These are phyloP conservation scores for Colletotrichum aenigma DNA, from an alignment of 2,329 filamentous ascomycete species.

Conservation along the genomic window DNA sequence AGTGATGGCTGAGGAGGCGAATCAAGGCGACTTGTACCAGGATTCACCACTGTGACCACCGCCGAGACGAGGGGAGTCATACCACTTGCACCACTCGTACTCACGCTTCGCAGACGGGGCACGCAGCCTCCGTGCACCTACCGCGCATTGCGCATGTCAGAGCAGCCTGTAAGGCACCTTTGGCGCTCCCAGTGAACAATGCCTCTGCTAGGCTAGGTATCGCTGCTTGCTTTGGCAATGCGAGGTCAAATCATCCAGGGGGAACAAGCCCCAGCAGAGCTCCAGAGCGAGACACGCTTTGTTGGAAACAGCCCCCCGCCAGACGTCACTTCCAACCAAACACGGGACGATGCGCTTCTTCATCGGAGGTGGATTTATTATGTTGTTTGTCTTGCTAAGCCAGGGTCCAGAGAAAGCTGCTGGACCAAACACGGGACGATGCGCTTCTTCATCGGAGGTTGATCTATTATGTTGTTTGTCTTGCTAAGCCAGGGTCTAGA, in stretches of 20 bases:
- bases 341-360: neutral
- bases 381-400: neutral
- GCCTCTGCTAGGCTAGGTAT: neutral
- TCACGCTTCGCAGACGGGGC: neutral
- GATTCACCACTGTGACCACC: constrained; percentile 9
- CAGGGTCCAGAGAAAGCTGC: neutral
- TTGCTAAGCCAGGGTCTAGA: neutral
- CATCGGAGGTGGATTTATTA: neutral
- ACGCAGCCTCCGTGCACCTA: neutral
- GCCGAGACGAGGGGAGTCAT: constrained; percentile 10
- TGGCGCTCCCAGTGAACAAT: neutral
- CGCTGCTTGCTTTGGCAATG: neutral
- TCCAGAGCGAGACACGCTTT: neutral
- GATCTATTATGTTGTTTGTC: neutral
- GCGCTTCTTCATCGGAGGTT: neutral
- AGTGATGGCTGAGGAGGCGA: constrained; percentile 3
- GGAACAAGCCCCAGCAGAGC: neutral
- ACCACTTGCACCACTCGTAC: neutral
- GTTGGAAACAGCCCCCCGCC: constrained; percentile 11
- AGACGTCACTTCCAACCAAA: constrained; percentile 4
- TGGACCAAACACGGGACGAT: neutral
- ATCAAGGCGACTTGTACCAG: constrained; percentile 13
- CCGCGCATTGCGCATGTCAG: constrained; percentile 4
- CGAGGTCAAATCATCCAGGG: neutral
- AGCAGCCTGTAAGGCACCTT: constrained; percentile 19